Base-by-base conservation (phyloP, 495 filamentous ascomycete genomes). In the Aspergillus bridgeri region DNA sequence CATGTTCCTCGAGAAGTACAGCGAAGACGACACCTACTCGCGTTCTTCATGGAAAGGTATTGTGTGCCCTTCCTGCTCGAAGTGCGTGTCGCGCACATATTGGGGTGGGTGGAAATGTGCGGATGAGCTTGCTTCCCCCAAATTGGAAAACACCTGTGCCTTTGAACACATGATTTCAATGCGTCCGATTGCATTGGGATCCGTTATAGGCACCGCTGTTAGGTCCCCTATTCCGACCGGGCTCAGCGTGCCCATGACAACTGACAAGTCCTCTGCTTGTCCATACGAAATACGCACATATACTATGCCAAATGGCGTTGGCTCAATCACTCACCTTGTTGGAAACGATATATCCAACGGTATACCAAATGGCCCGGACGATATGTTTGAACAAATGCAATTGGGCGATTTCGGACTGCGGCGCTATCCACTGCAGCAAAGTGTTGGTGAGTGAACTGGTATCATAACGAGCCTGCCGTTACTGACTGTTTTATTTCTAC, bases 31-130 rank as follows among this genome's bases (percentile, higher is more conserved):
- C 29, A 64, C 64, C 51, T 64, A 66, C 3, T 68, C 68, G 21
- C 67, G 72, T 3, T 66, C 72, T 20, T 68, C 71, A 15, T 84
- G 80, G 80, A 78, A 76, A 55, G 91, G 90, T 0, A 84, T 94
- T 51, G 86, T 89, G 1, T 96, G 91, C 59, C 86, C 84, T 0
- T 55, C 68, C n/a, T 96, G 91, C 61, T 69, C 74, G 0, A 79
- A 83, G 29, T 90, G 89, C 64, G 84, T 78, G 38, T 75, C 82
- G 3, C 78, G 90, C 8, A 67, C 76, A 15, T 65, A 77, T 42
- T 96, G 88, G 89, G 61, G 69, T 19, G 75, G 76, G 0, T 92
- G 87, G 89, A 68, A 70, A 15, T 96, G 90, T 56, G 44, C 56
- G 7, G 69, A 71, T 50, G 55, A 61, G 24, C 19, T 48, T 15